Base-by-base conservation (phyloP, 768 basidiomycete genomes). In the Guyanaporus albipodus region DNA sequence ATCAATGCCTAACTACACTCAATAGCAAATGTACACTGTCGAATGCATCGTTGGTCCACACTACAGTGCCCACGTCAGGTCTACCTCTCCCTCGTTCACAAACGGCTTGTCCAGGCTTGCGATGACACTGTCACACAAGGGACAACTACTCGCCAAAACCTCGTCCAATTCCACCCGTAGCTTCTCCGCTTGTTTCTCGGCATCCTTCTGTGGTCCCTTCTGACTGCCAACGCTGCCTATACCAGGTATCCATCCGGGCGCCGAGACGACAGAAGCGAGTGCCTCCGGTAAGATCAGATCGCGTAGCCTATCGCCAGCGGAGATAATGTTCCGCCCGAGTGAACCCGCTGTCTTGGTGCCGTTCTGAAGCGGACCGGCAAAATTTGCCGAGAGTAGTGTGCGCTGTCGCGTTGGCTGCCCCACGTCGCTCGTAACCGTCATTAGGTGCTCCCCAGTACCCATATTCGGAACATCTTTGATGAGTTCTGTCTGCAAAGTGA, bases 261-360 rank as follows among this genome's bases (percentile, higher is more conserved):
- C 77, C 1, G 86, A 82, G 44, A 98, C 87, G 18, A 91, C 78
- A 26, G 81, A 78, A 23, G 91, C 93, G 12, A 98, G 76, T 4
- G 92, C 88, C 59, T 98, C 96, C 11, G 96, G 96, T 8, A 97
- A 71, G 58, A 99, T 95, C 41, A 98, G 73, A 63, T 97, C 93
- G 34, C 93, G 79, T 42, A 99, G 68, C 46, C 82, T 80, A 66
- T 97, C 95, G 5, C 92, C 90, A 1, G 92, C 92, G 18, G 86
- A 88, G 21, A 93, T 79, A 15, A 96, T 70, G 58, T 88, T 90
- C 38, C 85, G 79, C 10, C 87, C 87, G 31, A 91, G 70, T 9
- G 82, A 68, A 56, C 80, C 83, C 9, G 83, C 80, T 27, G 79
- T 80, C 42, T 80, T 78, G 7, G 78, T 76, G 17, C 84, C 77